These are phyloP conservation scores for Paracoccidioides brasiliensis DNA, from an alignment of 2,329 filamentous ascomycete species.

Conservation along the genomic window DNA sequence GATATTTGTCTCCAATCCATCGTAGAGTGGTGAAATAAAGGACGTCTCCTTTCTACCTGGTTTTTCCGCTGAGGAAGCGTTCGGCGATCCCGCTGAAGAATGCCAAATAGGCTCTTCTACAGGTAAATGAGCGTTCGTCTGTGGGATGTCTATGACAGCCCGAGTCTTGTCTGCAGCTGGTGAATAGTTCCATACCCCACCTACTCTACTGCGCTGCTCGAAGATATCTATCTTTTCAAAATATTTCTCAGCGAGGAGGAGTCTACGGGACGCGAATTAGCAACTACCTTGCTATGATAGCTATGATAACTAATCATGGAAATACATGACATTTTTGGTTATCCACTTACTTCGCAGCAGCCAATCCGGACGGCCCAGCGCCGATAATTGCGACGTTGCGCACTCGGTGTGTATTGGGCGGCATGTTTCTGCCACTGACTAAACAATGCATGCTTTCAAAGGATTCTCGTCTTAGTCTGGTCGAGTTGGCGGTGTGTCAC, in stretches of 20 bases:
- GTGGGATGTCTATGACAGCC: constrained; percentile 43
- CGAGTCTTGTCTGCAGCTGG: constrained; percentile 35
- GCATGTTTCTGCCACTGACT: neutral
- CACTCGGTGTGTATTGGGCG: constrained; percentile 7
- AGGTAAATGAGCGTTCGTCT: constrained; percentile 50
- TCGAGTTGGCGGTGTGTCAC: too few relatives aligned
- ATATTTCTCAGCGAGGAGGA: constrained; percentile 56
- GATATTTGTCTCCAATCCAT: constrained; percentile 74
- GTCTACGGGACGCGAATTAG: constrained; percentile 30
- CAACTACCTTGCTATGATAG: neutral
- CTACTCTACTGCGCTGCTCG: constrained; percentile 64
- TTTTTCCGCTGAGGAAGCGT: neutral
- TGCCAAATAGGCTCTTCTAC: constrained; percentile 50
- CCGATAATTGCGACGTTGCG: constrained; percentile 60
- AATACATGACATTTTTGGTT: neutral
- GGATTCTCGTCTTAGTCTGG: too few relatives aligned
- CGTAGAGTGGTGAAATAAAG: constrained; percentile 77
- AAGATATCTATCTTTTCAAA: constrained; percentile 64
- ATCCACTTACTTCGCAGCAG: constrained; percentile 51
- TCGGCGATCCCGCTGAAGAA: constrained; percentile 14
- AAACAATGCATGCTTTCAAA: neutral
- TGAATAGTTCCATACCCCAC: constrained; percentile 79
- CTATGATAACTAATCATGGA: neutral
- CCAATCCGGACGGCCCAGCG: constrained; percentile 66
- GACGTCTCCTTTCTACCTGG: constrained; percentile 32